Base-by-base conservation (phyloP, 2,329 filamentous ascomycete genomes). In the Talaromyces albobiverticillius region DNA sequence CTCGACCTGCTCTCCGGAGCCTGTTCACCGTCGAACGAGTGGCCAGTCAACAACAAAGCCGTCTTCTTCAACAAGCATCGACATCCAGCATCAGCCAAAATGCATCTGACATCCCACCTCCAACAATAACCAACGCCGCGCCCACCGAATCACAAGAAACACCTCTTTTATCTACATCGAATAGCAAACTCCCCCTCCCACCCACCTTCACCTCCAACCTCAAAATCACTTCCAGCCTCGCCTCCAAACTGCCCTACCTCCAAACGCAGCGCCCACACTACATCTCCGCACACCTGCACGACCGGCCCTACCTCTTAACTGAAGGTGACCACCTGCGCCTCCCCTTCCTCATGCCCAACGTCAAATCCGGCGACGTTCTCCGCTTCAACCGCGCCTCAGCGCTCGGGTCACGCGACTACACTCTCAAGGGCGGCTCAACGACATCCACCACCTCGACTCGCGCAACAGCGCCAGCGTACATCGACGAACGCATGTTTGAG, bases 381-480 rank as follows among this genome's bases (percentile, higher is more conserved):
- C 88, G 92, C 6, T 81, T 99, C 55, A 93, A 96, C 75, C 87
- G 91, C 53, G 94, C 91, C 22, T 87, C 84, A 38, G 79, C 87
- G 51, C 76, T 99, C 42, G 94, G 94, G 25, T 93, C 87, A 61
- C 82, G 94, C 59, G 93, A 97, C 71, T 95, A 89, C 74, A 96
- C 93, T 4, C 79, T 97, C 59, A 89, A 91, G 71, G 89, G 89
- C 4, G 76, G n/a, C n/a, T n/a, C n/a, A n/a, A n/a, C n/a, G n/a
- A n/a, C n/a, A n/a, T n/a, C n/a, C n/a, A n/a, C n/a, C n/a, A n/a
- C n/a, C n/a, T n/a, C n/a, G n/a, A n/a, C n/a, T n/a, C n/a, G n/a
- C n/a, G n/a, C n/a, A n/a, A n/a, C n/a, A n/a, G n/a, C n/a, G n/a
- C n/a, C 81, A 4, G 85, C 88, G n/a, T 93, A 88, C 67, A 75